These are phyloP conservation scores for Erysimum cheiri DNA, from an alignment of 441 rosid genomes.

Conservation along the genomic window DNA sequence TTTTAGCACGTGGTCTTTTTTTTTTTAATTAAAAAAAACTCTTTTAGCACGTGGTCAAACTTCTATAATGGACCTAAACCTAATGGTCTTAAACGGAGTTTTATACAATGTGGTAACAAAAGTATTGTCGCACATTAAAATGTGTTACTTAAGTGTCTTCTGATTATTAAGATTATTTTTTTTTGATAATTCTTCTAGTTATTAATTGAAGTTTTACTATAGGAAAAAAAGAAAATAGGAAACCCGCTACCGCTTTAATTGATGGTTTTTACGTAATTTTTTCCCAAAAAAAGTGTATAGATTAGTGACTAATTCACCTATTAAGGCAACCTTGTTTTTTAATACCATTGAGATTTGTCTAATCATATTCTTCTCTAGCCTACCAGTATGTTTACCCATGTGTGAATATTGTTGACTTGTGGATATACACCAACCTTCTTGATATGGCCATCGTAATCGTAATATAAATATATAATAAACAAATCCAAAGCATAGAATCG, in stretches of 20 bases:
- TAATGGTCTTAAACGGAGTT: constrained; percentile 18
- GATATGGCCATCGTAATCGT: background rate
- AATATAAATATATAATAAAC: background rate
- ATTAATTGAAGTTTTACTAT: background rate
- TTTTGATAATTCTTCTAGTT: too few species aligned
- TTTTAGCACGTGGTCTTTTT: constrained; percentile 9
- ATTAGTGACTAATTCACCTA: too few species aligned
- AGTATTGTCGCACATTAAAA: background rate
- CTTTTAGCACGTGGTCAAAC: constrained; percentile 14
- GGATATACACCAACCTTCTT: constrained; percentile 21
- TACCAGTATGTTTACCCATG: constrained; percentile 4
- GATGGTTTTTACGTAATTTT: background rate
- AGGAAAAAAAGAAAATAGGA: background rate
- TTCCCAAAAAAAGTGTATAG: too few species aligned
- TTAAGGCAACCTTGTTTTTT: background rate
- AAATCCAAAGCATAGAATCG: constrained; percentile 18
- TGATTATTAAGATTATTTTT: background rate
- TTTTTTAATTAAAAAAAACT: too few species aligned
- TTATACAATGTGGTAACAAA: background rate
- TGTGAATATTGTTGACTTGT: constrained; percentile 9
- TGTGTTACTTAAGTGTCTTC: background rate
- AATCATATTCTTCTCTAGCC: background rate
- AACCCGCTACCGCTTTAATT: background rate
- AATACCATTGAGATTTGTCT: constrained; percentile 2
- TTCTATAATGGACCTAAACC: too few species aligned